Percentiles rank a stretch among this genome's conserved stretches.
Conservation (phyloP, 177 flowering plant species). For the Vitis hybrid region DNA sequence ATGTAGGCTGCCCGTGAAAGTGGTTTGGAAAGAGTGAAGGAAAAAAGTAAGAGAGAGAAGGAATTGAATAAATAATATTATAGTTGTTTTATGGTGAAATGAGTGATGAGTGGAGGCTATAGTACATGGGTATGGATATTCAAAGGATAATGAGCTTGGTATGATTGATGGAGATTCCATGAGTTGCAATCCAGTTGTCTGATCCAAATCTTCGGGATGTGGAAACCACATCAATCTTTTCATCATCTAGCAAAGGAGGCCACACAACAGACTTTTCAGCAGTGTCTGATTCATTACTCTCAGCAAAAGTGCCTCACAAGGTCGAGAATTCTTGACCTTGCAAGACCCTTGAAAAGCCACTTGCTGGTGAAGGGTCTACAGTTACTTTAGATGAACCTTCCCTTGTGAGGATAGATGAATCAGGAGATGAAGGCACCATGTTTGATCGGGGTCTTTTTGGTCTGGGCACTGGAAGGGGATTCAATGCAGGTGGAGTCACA, state of each 20-base stretch:
- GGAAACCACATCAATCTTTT: constrained; percentile 44
- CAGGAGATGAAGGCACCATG: constrained; percentile 61
- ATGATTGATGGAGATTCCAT: too few relatives aligned
- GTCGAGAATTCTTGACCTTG: constrained; percentile 90
- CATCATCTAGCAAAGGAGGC: constrained; percentile 51
- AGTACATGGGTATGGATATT: too few relatives aligned
- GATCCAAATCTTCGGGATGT: constrained; percentile 48
- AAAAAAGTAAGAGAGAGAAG: too few relatives aligned
- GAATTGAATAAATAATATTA: too few relatives aligned
- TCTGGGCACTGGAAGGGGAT: constrained; percentile 68
- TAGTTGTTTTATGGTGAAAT: too few relatives aligned
- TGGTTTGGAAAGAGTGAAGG: too few relatives aligned
- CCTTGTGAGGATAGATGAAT: constrained; percentile 68
- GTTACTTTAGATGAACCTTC: constrained; percentile 74
- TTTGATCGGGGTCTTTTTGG: constrained; percentile 74
- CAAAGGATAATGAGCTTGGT: too few relatives aligned
- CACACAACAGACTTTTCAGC: constrained; percentile 56
- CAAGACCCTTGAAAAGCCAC: constrained; percentile 79
- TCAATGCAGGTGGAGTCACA: constrained; percentile 62
- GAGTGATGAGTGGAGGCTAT: too few relatives aligned
- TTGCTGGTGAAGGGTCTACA: constrained; percentile 55
- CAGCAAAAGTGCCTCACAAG: constrained; percentile 66
- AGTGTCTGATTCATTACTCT: constrained; percentile 61
- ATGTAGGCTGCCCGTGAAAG: too few relatives aligned
- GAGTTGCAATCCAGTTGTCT: constrained; percentile 61